Base-by-base conservation (phyloP, 202 grass and related monocot genomes). In the Zizania palustris region DNA sequence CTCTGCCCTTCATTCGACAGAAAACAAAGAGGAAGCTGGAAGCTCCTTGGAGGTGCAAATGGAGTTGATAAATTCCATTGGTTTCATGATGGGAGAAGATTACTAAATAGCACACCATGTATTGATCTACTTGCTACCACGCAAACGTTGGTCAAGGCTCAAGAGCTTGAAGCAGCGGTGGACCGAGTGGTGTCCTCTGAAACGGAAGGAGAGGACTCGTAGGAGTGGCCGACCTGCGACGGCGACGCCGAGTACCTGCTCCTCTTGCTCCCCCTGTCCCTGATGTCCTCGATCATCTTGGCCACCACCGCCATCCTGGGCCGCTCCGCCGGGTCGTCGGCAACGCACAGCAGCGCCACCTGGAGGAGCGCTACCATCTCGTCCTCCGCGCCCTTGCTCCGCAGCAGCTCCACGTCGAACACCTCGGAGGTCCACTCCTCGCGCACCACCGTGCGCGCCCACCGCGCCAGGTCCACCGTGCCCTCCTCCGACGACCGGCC, bases 311-410 rank as follows among this genome's bases (percentile, higher is more conserved):
- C 65, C 91, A 97, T 97, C 80, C 78, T 85, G 0, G 93, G 93
- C 83, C 93, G 67, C 77, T 89, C 75, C 82, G 63, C 46, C 0
- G 86, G 78, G 22, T 90, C 48, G 12, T 60, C 74, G 12, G 88
- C 86, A 18, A 85, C 84, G 77, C 93, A 97, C 44, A 97, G 90
- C 82, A 97, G 57, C 49, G 93, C 88, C 82, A 97, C 86, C 71
- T 97, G 93, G 69, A 97, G 75, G n/a, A 97, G 83, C 45, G 90
- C 88, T 79, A 93, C 73, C 88, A 93, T 97, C 75, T 97, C 93
- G 67, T 93, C 91, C 81, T 93, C 93, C 7, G 83, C 80, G 44
- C 81, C 93, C 56, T 65, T 86, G 66, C 45, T 54, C n/a, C 78
- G 74, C 79, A 62, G 82, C 86, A 97, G 73, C 83, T 97, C 93